phyloP scores from a whole-genome alignment of 345 rosid species.

The Combretum micranthum region DNA sequence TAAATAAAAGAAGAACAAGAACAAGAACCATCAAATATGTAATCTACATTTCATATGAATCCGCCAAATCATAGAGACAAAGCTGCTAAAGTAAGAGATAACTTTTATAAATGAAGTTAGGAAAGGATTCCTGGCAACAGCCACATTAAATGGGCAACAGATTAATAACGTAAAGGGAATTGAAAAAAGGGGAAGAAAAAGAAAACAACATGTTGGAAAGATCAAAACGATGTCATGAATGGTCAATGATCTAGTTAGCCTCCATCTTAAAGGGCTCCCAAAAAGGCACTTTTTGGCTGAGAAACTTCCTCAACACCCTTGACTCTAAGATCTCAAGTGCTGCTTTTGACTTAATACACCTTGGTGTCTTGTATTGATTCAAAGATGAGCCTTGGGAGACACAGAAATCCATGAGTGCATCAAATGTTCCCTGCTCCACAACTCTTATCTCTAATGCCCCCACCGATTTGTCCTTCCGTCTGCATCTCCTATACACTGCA shows the following conservation, averaged over 20 bases:
- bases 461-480: constrained; percentile 71
- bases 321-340: constrained; percentile 63
- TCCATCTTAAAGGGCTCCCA: constrained; percentile 67
- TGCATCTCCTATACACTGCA: constrained; percentile 72
- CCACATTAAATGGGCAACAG: constrained; percentile 2
- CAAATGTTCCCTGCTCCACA: constrained; percentile 65
- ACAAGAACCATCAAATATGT: too few relatives aligned
- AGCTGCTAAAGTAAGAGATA: constrained; percentile 3
- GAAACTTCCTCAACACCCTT: constrained; percentile 57
- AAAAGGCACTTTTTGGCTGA: constrained; percentile 51
- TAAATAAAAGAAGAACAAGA: too few relatives aligned
- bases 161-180: neutral
- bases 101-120: constrained; percentile 16
- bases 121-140: constrained; percentile 2
- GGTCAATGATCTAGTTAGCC: constrained; percentile 17
- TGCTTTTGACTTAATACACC: constrained; percentile 68
- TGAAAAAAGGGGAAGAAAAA: neutral
- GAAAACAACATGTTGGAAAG: neutral
- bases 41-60: too few relatives aligned
- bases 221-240: neutral
- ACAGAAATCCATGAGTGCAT: constrained; percentile 85
- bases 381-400: constrained; percentile 84
- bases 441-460: constrained; percentile 86
- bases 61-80: neutral
- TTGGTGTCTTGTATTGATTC: constrained; percentile 92